Base-by-base conservation (phyloP, 768 basidiomycete species). In the Asterophora parasitica region DNA sequence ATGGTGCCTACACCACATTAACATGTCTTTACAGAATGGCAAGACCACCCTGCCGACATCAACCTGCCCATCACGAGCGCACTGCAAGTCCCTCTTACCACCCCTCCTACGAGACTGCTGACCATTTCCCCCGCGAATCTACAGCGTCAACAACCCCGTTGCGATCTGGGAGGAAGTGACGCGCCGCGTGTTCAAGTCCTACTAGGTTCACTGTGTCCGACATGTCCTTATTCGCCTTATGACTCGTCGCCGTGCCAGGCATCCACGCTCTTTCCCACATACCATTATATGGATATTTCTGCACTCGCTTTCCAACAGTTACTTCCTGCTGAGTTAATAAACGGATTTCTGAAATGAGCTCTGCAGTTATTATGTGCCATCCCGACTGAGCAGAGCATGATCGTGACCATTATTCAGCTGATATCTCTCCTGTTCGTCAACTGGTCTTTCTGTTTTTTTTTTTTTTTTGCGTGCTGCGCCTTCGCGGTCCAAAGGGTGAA, bases 81-180 rank as follows among this genome's bases (percentile, higher is more conserved):
- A 42, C 74, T 62, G 81, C 79, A 57, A 62, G 79, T 63, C 42
- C 23, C 38, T n/a, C 27, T 45, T 30, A 15, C 15, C 47, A 4
- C 23, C 32, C 15, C 23, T 46, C 41, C 38, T 44, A 49, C 20
- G 30, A 42, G 27, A 38, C 15, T 39, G 20, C 15, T 43, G 15
- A 45, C 37, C 16, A 45, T 20, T 34, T 40, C 16, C 41, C 42
- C 42, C 37, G 23, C 38, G 16, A 52, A 48, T 32, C 39, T 71
- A 17, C 50, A 81, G 78, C 32, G 76, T 78, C 30, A 81, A 80
- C 58, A 78, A 77, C 53, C 79, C 79, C 1, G 59, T 69, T 10
- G 74, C 71, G 12, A 74, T 81, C 52, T 83, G 80, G 81, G 66
- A 75, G 46, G 65, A 66, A 19, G 59, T 78, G 31, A 69, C 71